Conservation (phyloP, 73 alveolate genomes). For the Paramecium sexaurelia region DNA sequence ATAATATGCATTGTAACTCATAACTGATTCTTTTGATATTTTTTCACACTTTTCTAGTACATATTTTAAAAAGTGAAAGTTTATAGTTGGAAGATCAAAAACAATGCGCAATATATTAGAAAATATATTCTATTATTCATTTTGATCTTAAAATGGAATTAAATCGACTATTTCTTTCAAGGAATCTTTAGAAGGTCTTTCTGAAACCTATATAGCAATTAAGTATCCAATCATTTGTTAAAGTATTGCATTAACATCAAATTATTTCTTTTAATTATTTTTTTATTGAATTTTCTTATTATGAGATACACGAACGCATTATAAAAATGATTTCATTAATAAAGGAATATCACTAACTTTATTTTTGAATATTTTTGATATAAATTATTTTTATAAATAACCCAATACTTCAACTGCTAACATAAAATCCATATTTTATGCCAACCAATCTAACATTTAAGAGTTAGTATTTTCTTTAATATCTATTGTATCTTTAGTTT, state of each 20-base stretch:
- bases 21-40: conserved; percentile 10
- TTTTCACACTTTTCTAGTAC: background rate
- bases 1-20: conserved; percentile 9
- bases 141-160: background rate
- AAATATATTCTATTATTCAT: background rate
- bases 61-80: conserved; percentile 21
- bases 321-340: background rate
- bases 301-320: conserved; percentile 27
- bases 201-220: background rate
- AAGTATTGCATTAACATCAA: background rate
- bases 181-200: background rate
- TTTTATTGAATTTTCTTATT: background rate
- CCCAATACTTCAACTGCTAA: background rate
- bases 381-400: background rate
- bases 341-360: background rate
- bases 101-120: background rate
- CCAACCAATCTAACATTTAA: conserved; percentile 35
- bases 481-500: conserved; percentile 28
- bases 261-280: background rate
- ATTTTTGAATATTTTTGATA: background rate
- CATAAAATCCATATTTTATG: conserved; percentile 25
- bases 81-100: conserved; percentile 40
- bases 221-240: background rate
- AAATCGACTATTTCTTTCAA: background rate
- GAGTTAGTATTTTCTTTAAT: background rate